A percentile compares a stretch with the other conserved stretches of the same genome.
These are phyloP conservation scores for Pythium coloratum DNA, from an alignment of 352 stramenopile genomes.

Conservation along the genomic window DNA sequence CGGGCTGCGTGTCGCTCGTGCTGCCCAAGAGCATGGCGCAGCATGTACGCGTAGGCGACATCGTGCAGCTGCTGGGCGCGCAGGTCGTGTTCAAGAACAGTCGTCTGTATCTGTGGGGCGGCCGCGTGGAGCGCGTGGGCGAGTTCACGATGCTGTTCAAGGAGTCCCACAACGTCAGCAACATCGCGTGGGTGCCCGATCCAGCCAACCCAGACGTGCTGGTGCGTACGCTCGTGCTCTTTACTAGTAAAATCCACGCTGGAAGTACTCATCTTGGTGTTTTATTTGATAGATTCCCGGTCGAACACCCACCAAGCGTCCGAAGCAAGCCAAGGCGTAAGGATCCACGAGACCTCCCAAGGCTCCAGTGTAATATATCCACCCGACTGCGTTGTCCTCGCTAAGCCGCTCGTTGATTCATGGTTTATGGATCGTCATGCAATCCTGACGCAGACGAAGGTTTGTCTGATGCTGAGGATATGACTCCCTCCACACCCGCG, in stretches of 20 bases:
- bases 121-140: slow-evolving; percentile 80
- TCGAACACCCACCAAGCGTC: slow-evolving; percentile 57
- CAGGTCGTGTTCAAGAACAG: slow-evolving; percentile 81
- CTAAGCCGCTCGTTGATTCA: neutral
- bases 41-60: slow-evolving; percentile 73
- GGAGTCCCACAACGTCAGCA: slow-evolving; percentile 81
- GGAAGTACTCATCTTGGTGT: neutral
- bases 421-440: neutral
- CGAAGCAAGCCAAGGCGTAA: slow-evolving; percentile 38
- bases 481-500: neutral
- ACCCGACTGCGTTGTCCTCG: neutral
- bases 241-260: neutral
- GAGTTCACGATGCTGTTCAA: slow-evolving; percentile 89
- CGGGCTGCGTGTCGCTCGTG: slow-evolving; percentile 77
- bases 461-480: neutral
- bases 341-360: neutral
- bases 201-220: slow-evolving; percentile 63
- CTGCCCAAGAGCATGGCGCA: slow-evolving; percentile 66
- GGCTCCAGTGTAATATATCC: slow-evolving; percentile 4
- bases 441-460: too few species aligned
- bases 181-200: slow-evolving; percentile 81
- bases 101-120: slow-evolving; percentile 78
- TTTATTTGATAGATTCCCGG: slow-evolving; percentile 42
- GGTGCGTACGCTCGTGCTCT: slow-evolving; percentile 32
- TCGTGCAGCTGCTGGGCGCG: slow-evolving; percentile 63